Conservation (phyloP, 139 green algal species). For the Coelastrella sp. region DNA sequence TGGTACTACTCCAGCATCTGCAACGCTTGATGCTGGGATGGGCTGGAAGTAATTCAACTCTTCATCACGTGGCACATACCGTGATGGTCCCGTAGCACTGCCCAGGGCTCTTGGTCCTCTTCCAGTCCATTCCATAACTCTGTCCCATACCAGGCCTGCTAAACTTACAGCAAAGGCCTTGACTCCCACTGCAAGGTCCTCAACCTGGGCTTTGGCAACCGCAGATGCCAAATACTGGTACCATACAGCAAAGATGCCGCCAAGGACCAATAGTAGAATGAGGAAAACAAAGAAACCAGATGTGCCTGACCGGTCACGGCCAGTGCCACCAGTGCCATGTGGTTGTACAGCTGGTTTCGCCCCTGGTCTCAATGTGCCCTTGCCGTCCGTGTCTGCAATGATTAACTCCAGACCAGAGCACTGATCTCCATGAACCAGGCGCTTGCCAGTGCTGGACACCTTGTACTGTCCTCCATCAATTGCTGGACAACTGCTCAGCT, state of each 20-base stretch:
- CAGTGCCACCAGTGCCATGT: background rate
- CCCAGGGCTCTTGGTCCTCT: background rate
- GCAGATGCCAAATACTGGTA: conserved; percentile 62
- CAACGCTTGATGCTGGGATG: conserved; percentile 25
- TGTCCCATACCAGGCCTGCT: conserved; percentile 21
- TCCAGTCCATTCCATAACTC: background rate
- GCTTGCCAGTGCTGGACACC: conserved; percentile 47
- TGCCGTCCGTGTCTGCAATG: conserved; percentile 79
- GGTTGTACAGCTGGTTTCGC: conserved; percentile 31
- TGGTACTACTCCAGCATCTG: background rate
- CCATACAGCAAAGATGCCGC: conserved; percentile 52
- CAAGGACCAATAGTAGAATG: conserved; percentile 48
- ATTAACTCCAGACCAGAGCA: conserved; percentile 61
- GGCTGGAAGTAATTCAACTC: conserved; percentile 72
- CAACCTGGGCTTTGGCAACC: conserved; percentile 40
- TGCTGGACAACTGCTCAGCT: conserved; percentile 35
- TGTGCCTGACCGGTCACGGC: conserved; percentile 3
- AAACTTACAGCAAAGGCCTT: conserved; percentile 39
- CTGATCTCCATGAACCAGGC: conserved; percentile 75
- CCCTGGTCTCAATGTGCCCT: background rate
- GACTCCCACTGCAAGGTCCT: conserved; percentile 30
- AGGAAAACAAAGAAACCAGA: conserved; percentile 50
- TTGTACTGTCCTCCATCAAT: conserved; percentile 30
- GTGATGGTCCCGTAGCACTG: background rate
- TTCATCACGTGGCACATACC: conserved; percentile 45